Evolutionary conservation across 768 basidiomycete species (phyloP).

Genomic region (Coprinellus aureogranulatus): DNA sequence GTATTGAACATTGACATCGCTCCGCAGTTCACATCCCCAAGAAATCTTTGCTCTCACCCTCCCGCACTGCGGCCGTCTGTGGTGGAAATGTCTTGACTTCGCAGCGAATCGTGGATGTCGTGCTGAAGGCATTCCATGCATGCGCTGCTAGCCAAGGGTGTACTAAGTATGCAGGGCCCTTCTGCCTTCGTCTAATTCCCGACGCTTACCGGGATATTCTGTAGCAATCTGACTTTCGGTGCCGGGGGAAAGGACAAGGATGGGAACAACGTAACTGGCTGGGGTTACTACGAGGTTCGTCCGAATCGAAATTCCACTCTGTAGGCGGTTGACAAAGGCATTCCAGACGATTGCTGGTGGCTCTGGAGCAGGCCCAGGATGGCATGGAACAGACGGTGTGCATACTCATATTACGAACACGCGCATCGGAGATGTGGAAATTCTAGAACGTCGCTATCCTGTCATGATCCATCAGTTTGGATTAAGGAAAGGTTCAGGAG

Average conservation of each 20-base stretch:
- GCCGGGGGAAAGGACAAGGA: constrained; percentile 83
- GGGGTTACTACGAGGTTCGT: constrained; percentile 84
- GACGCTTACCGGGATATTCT: constrained; percentile 2
- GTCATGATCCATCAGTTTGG: constrained; percentile 86
- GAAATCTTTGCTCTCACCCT: constrained; percentile 78
- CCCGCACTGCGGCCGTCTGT: constrained; percentile 85
- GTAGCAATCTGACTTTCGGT: constrained; percentile 85
- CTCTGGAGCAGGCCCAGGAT: constrained; percentile 82
- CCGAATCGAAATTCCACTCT: constrained; percentile 9
- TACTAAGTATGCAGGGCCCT: constrained; percentile 63
- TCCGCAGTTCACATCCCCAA: constrained; percentile 69
- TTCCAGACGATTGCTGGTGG: constrained; percentile 86
- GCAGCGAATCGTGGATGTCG: constrained; percentile 92
- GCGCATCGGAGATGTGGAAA: constrained; percentile 89
- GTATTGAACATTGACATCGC: too few species aligned
- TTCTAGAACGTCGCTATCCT: constrained; percentile 90
- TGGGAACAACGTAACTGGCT: constrained; percentile 72
- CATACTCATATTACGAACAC: constrained; percentile 95
- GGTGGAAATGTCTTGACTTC: constrained; percentile 91
- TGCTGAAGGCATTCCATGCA: constrained; percentile 88
- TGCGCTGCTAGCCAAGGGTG: constrained; percentile 92
- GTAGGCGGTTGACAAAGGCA: constrained; percentile 35
- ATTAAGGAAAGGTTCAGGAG: constrained; percentile 66
- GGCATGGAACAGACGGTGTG: constrained; percentile 92
- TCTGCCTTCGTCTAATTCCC: constrained; percentile 2